A percentile compares a stretch with the other conserved stretches of the same genome.
Conservation (phyloP, 2,329 filamentous ascomycete genomes). For the Erysiphe pulchra region DNA sequence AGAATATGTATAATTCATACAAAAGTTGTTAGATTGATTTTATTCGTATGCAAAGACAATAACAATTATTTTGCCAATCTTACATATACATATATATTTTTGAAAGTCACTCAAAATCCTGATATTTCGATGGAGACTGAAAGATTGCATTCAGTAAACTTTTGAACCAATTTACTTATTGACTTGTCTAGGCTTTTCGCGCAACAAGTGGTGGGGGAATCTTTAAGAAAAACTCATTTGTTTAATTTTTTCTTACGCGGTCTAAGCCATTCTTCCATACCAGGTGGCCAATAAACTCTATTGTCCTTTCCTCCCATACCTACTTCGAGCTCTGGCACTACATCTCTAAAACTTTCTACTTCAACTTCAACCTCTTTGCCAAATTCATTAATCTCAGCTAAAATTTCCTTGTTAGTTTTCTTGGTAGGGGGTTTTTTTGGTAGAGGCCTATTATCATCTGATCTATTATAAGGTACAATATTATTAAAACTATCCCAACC, state of each 20-base stretch:
- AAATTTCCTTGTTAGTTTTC: conserved; percentile 16
- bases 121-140: too few species aligned
- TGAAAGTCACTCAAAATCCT: too few species aligned
- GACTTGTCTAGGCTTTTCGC: too few species aligned
- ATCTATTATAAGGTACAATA: conserved; percentile 48
- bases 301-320: conserved; percentile 66
- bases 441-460: conserved; percentile 42
- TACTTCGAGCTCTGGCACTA: conserved; percentile 32
- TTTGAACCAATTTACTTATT: too few species aligned
- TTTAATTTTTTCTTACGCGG: conserved; percentile 49
- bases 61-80: too few species aligned
- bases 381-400: conserved; percentile 12
- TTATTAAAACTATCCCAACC: conserved; percentile 54
- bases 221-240: conserved; percentile 10
- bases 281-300: conserved; percentile 72
- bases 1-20: too few species aligned
- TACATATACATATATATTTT: too few species aligned
- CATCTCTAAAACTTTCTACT: conserved; percentile 15
- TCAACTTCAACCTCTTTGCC: conserved; percentile 13
- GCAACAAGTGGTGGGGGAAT: too few species aligned
- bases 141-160: too few species aligned
- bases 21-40: too few species aligned
- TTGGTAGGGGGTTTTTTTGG: conserved; percentile 21
- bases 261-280: conserved; percentile 73
- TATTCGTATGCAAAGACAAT: too few species aligned